Evolutionary conservation across 129 eudicot genomes (phyloP).

Genomic region (Centella asiatica): DNA sequence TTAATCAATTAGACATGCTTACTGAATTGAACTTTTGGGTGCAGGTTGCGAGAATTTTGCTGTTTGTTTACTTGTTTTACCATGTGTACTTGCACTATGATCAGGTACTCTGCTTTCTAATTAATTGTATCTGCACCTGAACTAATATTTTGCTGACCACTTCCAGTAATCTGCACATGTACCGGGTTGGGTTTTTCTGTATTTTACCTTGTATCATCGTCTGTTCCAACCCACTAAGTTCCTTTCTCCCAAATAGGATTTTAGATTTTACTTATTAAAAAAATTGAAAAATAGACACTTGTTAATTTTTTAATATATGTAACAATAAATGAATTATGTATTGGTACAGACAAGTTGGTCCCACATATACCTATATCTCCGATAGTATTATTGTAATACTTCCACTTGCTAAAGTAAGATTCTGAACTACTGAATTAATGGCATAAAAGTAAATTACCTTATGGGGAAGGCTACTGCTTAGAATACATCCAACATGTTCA

Average conservation of each 20-base stretch:
- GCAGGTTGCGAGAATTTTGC: conserved; percentile 61
- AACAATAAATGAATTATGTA: too few species aligned
- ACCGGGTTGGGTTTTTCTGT: conserved; percentile 72
- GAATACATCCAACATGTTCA: neutral
- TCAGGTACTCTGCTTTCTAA: conserved; percentile 41
- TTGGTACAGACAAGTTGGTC: too few species aligned
- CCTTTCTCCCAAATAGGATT: too few species aligned
- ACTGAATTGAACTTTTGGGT: conserved; percentile 2
- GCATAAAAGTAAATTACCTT: neutral
- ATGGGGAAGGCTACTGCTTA: neutral
- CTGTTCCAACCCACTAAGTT: too few species aligned
- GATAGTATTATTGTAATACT: neutral
- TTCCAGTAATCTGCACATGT: too few species aligned
- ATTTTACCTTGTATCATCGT: conserved; percentile 65
- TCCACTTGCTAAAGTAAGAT: neutral
- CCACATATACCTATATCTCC: neutral
- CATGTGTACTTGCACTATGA: conserved; percentile 38
- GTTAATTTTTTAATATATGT: too few species aligned
- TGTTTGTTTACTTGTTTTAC: conserved; percentile 48
- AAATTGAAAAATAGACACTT: too few species aligned
- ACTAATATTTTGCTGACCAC: too few species aligned
- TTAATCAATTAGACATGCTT: neutral
- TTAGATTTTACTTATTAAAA: too few species aligned
- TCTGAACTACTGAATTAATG: neutral
- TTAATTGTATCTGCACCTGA: neutral